These are phyloP conservation scores for Excoecaria cochinchinensis DNA, from an alignment of 345 rosid genomes.

Conservation along the genomic window DNA sequence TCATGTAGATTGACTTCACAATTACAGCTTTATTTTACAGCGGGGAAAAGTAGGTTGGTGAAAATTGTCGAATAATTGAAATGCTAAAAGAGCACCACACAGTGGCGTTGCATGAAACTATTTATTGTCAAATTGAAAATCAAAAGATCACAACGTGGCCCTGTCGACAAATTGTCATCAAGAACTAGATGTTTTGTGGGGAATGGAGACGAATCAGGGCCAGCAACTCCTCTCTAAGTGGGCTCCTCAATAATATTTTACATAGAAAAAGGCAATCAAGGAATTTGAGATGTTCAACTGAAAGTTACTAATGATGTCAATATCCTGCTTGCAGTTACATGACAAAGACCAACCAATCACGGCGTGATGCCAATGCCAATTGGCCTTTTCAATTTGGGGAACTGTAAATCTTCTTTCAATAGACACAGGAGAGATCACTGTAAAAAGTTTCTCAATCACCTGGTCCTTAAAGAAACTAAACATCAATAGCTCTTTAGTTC, in stretches of 20 bases:
- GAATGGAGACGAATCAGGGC: constrained; percentile 10
- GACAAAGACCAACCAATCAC: constrained; percentile 5
- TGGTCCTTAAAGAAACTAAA: too few species aligned
- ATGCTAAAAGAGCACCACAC: too few species aligned
- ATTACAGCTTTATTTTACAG: too few species aligned
- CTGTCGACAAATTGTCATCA: constrained; percentile 18
- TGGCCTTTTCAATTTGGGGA: constrained; percentile 1
- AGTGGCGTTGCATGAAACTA: too few species aligned
- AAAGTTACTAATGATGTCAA: constrained; percentile 15
- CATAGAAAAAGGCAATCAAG: background rate
- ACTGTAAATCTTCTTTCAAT: background rate
- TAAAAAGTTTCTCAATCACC: too few species aligned
- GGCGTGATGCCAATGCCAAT: background rate
- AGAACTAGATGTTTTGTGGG: constrained; percentile 24
- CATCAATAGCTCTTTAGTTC: too few species aligned
- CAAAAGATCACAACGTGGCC: constrained; percentile 11
- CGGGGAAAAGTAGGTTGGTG: too few species aligned
- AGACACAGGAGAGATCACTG: too few species aligned
- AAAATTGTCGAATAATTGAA: too few species aligned
- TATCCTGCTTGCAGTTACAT: constrained; percentile 17
- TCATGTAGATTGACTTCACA: too few species aligned
- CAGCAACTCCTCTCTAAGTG: constrained; percentile 15
- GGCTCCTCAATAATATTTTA: constrained; percentile 14
- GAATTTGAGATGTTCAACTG: constrained; percentile 3
- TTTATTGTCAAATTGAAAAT: background rate